Base-by-base conservation (phyloP, 1,284 basidiomycete genomes). In the Sanguinoderma infundibulare region DNA sequence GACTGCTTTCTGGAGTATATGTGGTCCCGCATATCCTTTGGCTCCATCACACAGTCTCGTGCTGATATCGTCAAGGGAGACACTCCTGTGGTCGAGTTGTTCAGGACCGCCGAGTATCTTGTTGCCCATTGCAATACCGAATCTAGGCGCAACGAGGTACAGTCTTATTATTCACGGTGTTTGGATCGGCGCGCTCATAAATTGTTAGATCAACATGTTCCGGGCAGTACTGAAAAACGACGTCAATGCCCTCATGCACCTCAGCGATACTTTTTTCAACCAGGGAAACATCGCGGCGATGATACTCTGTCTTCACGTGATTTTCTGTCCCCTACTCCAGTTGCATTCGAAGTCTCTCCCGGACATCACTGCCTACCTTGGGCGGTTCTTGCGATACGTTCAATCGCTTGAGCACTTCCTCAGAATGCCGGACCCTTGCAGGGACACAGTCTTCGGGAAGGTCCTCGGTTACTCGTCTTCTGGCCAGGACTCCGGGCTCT, bases 271-370 rank as follows among this genome's bases (percentile, higher is more conserved):
- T 15, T 77, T 81, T 38, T 57, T 35, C 0, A 53, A 68, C 8
- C 26, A 65, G 1, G 77, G 77, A 52, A 56, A 63, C 20, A 6
- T 55, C 5, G 54, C 75, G 2, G 75, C 79, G 0, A 76, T 78
- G 5, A 59, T 81, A 0, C 72, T 83, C 6, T 81, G 80, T 53
- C 66, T 82, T 4, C 78, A 82, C 62, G 74, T 77, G 15, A 35
- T 83, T 81, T 65, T 56, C 52, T 3, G 58, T 57, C 35, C 28
- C 10, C 26, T 30, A 2, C 55, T 70, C 12, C 51, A 63, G 8
- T 55, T 75, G 17, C 61, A 69, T 7, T 59, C 60, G 7, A 64
- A 66, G 3, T 56, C 63, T 9, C 60, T 62, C 28, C 53, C 65
- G 0, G 61, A 73, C 4, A 72, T 80, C 34, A 68, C 69, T 10